phyloP scores from a whole-genome alignment of 352 stramenopile species.

The Phytophthora europaea region DNA sequence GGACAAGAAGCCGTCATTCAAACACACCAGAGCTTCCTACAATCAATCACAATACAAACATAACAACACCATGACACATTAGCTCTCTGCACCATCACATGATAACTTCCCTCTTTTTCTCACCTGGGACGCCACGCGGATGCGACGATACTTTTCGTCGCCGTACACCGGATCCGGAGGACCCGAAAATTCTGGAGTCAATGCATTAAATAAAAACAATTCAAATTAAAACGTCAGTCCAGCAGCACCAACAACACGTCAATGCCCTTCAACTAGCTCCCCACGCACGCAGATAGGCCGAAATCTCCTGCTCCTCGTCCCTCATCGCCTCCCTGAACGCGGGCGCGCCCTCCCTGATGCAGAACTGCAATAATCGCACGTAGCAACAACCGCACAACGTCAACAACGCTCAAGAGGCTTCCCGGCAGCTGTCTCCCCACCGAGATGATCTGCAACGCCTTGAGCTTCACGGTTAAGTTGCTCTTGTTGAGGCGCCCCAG shows the following conservation, averaged over 20 bases:
- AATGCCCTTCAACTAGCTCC: neutral
- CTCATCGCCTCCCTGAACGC: conserved; percentile 70
- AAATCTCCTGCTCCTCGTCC: conserved; percentile 78
- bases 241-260: neutral
- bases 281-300: conserved; percentile 75
- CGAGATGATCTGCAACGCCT: conserved; percentile 88
- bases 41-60: neutral
- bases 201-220: neutral
- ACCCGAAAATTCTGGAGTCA: conserved; percentile 76
- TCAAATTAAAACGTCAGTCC: neutral
- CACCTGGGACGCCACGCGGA: conserved; percentile 82
- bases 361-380: conserved; percentile 54
- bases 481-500: conserved; percentile 78
- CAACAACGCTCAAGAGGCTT: conserved; percentile 2
- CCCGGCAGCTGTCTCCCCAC: conserved; percentile 42
- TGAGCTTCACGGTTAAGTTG: conserved; percentile 89
- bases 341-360: conserved; percentile 72
- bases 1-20: conserved; percentile 77
- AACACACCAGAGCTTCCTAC: conserved; percentile 80
- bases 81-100: conserved; percentile 16
- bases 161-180: conserved; percentile 80
- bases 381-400: conserved; percentile 15
- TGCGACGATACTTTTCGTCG: conserved; percentile 88
- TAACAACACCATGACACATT: conserved; percentile 28
- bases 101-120: neutral